Evolutionary conservation across 768 basidiomycete species (phyloP).

Genomic region (Macrolepiota albuminosa): DNA sequence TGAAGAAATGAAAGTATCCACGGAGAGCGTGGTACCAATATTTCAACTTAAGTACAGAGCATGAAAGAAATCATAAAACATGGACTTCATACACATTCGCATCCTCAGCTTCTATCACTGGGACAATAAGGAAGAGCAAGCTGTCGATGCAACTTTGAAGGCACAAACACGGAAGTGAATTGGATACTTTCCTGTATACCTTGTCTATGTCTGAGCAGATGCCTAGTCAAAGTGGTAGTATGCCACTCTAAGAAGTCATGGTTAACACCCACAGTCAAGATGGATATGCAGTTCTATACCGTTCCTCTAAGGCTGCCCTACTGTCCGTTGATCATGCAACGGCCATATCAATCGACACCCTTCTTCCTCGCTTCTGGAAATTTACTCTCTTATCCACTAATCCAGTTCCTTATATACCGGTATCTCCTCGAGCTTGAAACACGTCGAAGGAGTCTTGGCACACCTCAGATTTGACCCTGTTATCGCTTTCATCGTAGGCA

Average conservation of each 20-base stretch:
- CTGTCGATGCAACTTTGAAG: slow-evolving; percentile 42
- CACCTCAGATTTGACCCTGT: slow-evolving; percentile 63
- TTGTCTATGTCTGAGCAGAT: slow-evolving; percentile 13
- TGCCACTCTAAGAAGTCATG: slow-evolving; percentile 17
- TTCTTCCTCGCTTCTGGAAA: slow-evolving; percentile 74
- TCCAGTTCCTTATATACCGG: slow-evolving; percentile 48
- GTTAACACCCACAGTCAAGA: background rate
- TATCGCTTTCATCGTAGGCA: slow-evolving; percentile 63
- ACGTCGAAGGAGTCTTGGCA: slow-evolving; percentile 52
- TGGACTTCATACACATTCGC: slow-evolving; percentile 24
- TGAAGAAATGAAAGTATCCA: no score
- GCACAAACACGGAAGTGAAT: slow-evolving; percentile 24
- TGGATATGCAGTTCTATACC: slow-evolving; percentile 35
- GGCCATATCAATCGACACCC: slow-evolving; percentile 46
- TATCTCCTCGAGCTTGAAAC: slow-evolving; percentile 52
- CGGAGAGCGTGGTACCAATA: no score
- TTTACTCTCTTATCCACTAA: slow-evolving; percentile 52
- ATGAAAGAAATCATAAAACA: no score
- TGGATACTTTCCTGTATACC: slow-evolving; percentile 30
- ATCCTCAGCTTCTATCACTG: slow-evolving; percentile 22
- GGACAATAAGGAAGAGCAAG: slow-evolving; percentile 36
- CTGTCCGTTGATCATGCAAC: slow-evolving; percentile 40
- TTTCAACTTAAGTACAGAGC: no score
- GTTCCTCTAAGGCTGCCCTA: slow-evolving; percentile 38
- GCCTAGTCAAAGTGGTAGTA: background rate